Evolutionary conservation across 148 eudicot species (phyloP), one percentile per base, ranked within the genome.

Genomic region (Silene latifolia): DNA sequence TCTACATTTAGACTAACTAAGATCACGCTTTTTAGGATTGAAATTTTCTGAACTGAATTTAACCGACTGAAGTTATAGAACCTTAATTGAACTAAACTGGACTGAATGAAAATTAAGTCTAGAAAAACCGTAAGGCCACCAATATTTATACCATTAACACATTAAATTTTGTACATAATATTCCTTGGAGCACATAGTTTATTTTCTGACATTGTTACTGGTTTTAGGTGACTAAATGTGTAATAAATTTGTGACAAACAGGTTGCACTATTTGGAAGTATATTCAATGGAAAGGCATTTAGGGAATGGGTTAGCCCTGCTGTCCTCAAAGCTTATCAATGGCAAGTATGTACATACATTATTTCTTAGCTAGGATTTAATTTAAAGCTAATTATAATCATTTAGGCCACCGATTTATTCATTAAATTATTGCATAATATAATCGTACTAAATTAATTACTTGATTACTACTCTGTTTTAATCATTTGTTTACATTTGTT

Each of bases 261-360:
- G 87, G 82, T 74, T 61, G 83, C 79, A 29, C 78, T 85, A 8
- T 77, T 82, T 68, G 87, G 85, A 48, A 82, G 85, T 78, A 75
- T 85, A 79, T 75, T 89, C 35, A 84, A 86, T 80, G 98, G 97
- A 25, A 85, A 91, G 78, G 89, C 93, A 48, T 86, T 88, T 29
- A 82, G 76, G 79, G 98, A 94, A 81, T 94, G 93, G 98, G 96
- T 88, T 48, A 85, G 87, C 72, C 97, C 97, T 69, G 97, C 97
- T 8, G 86, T 94, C 59, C 85, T 94, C 1, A 91, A 90, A 79
- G 97, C 97, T 65, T 91, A 91, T 20, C 96, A 79, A 15, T 85
- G 85, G 87, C 87, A 85, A 75, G 87, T 85, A 82, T 69, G 79
- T 74, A 6, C 19, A 7, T 9, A 27, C n/a, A 18, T n/a, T n/a